Conservation (phyloP, 2,329 filamentous ascomycete genomes). For the Catunica adiposa region DNA sequence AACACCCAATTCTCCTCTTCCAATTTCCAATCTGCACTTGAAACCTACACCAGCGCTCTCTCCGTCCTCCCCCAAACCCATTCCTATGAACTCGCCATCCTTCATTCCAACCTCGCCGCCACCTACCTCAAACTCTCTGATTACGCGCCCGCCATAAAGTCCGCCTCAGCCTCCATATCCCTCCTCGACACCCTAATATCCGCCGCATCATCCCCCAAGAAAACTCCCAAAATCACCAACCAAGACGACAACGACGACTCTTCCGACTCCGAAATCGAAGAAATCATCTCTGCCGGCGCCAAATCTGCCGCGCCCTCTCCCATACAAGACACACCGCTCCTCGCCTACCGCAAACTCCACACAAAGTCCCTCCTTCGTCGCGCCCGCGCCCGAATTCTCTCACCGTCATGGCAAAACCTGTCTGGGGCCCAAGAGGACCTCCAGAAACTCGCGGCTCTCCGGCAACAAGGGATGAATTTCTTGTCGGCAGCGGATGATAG, state of each 20-base stretch:
- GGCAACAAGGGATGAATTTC: not conserved
- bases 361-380: conserved; percentile 70
- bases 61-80: conserved; percentile 67
- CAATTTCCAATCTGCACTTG: conserved; percentile 61
- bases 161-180: conserved; percentile 57
- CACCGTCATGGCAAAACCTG: conserved; percentile 64
- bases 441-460: conserved; percentile 32
- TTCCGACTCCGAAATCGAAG: conserved; percentile 24
- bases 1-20: conserved; percentile 63
- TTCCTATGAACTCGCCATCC: conserved; percentile 72
- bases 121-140: conserved; percentile 72
- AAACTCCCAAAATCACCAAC: conserved; percentile 27
- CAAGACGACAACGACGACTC: conserved; percentile 20
- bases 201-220: conserved; percentile 11
- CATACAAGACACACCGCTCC: conserved; percentile 3
- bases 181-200: conserved; percentile 43
- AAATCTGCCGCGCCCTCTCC: conserved; percentile 29
- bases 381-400: conserved; percentile 53
- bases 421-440: conserved; percentile 71
- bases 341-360: conserved; percentile 41
- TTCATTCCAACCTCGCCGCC: conserved; percentile 77
- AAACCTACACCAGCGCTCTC: conserved; percentile 67
- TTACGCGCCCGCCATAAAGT: conserved; percentile 67
- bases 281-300: conserved; percentile 44
- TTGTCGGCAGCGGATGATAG: not conserved